Conservation (phyloP, 768 basidiomycete genomes). For the Tulasnella sp. region DNA sequence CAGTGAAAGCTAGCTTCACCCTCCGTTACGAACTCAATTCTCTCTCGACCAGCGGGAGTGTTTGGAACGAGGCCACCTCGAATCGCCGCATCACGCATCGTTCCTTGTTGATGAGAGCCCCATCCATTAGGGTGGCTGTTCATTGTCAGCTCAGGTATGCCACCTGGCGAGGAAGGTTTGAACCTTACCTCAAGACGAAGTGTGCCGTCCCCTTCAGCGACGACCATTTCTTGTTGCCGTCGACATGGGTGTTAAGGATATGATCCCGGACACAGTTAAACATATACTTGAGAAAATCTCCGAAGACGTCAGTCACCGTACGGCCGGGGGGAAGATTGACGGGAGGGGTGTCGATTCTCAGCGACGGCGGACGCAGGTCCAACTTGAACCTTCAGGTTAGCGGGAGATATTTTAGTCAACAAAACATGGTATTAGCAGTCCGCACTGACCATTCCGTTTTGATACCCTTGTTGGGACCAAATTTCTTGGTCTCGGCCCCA, state of each 20-base stretch:
- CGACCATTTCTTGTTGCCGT: not conserved
- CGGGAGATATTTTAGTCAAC: too few relatives aligned
- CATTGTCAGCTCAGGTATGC: not conserved
- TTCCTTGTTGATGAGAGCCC: slow-evolving; percentile 52
- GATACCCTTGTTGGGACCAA: not conserved
- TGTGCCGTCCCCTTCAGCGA: not conserved
- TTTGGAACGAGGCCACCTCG: slow-evolving; percentile 49
- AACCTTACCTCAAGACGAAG: not conserved
- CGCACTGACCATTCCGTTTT: not conserved
- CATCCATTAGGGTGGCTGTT: slow-evolving; percentile 50
- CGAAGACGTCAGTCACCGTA: slow-evolving; percentile 4
- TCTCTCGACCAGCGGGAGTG: slow-evolving; percentile 45
- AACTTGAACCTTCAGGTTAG: slow-evolving; percentile 7
- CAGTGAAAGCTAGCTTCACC: slow-evolving; percentile 60
- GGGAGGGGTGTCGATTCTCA: not conserved
- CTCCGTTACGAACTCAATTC: slow-evolving; percentile 55
- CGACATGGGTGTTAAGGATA: slow-evolving; percentile 4
- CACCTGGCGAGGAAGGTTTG: not conserved
- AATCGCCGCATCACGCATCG: slow-evolving; percentile 53
- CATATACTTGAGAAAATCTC: slow-evolving; percentile 24
- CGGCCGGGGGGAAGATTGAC: not conserved
- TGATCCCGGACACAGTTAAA: not conserved
- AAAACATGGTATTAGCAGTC: not conserved
- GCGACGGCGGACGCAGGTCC: not conserved
- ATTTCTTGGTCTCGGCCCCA: not conserved